Conservation (phyloP, 805 yeast species). For the Metschnikowia corniflorae region DNA sequence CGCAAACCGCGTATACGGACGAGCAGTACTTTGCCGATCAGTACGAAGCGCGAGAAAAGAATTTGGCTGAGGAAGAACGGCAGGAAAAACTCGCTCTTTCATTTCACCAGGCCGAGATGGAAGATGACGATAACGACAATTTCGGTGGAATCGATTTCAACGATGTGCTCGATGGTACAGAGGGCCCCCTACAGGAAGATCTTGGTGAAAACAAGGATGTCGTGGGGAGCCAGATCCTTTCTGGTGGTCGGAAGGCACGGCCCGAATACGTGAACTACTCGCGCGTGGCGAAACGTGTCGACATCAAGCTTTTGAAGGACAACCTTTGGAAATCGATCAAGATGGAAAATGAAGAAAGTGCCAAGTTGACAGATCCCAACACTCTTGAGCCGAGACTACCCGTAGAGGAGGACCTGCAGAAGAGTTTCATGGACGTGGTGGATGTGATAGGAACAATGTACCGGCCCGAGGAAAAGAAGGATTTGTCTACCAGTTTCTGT, state of each 20-base stretch:
- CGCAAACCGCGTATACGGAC: constrained; percentile 43
- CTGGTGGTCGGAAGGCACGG: constrained; percentile 26
- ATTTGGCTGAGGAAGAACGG: constrained; percentile 28
- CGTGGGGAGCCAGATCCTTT: constrained; percentile 18
- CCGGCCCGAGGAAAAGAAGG: constrained; percentile 52
- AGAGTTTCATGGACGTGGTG: constrained; percentile 44
- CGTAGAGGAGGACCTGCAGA: constrained; percentile 25
- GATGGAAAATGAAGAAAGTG: constrained; percentile 11
- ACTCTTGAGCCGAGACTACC: constrained; percentile 12
- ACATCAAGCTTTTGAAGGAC: constrained; percentile 67
- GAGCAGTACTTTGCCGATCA: constrained; percentile 71
- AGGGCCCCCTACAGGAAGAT: constrained; percentile 10
- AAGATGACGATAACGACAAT: constrained; percentile 36
- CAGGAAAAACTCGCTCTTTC: constrained; percentile 34
- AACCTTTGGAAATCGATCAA: constrained; percentile 66
- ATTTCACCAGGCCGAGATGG: constrained; percentile 40
- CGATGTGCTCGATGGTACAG: constrained; percentile 36
- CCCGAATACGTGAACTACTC: constrained; percentile 55
- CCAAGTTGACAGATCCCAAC: background rate
- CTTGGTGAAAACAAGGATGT: constrained; percentile 13
- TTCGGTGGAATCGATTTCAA: constrained; percentile 42
- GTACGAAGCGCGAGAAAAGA: constrained; percentile 40
- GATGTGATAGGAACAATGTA: constrained; percentile 50
- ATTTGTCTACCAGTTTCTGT: constrained; percentile 79
- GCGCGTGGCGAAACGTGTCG: constrained; percentile 73